Percentiles rank a stretch among this genome's conserved stretches.
Conservation (phyloP, 805 yeast species). For the Wickerhamomyces rabaulensis region DNA sequence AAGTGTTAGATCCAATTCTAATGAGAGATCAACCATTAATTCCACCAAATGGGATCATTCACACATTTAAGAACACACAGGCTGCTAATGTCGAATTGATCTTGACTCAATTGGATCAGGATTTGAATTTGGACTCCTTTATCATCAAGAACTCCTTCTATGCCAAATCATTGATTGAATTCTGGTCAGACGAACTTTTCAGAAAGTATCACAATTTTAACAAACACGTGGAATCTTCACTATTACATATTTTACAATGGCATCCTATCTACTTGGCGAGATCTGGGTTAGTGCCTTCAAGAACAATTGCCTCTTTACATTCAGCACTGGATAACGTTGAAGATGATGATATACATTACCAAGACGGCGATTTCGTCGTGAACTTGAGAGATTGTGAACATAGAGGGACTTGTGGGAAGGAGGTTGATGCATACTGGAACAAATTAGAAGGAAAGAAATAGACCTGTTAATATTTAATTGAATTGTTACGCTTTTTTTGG, state of each 20-base stretch:
- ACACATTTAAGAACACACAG: conserved; percentile 57
- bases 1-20: conserved; percentile 58
- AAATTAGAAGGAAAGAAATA: background rate
- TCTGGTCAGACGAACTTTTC: conserved; percentile 71
- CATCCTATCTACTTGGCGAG: conserved; percentile 77
- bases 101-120: conserved; percentile 62
- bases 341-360: conserved; percentile 47
- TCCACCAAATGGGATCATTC: conserved; percentile 61
- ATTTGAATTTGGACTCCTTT: conserved; percentile 65
- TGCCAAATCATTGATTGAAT: conserved; percentile 68
- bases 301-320: conserved; percentile 46
- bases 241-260: conserved; percentile 92
- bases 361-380: conserved; percentile 63
- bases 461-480: background rate
- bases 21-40: conserved; percentile 67
- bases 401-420: conserved; percentile 47
- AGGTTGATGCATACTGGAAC: conserved; percentile 34
- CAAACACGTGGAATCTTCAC: conserved; percentile 54
- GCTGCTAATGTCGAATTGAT: conserved; percentile 54
- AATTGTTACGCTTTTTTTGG: background rate
- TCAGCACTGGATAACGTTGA: conserved; percentile 30
- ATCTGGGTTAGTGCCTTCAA: conserved; percentile 66
- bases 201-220: conserved; percentile 59
- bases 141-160: conserved; percentile 61
- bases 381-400: conserved; percentile 52